Evolutionary conservation across 2,329 filamentous ascomycete genomes (phyloP), one percentile per base, ranked within the genome.

Genomic region (Fusarium xyrophilum): DNA sequence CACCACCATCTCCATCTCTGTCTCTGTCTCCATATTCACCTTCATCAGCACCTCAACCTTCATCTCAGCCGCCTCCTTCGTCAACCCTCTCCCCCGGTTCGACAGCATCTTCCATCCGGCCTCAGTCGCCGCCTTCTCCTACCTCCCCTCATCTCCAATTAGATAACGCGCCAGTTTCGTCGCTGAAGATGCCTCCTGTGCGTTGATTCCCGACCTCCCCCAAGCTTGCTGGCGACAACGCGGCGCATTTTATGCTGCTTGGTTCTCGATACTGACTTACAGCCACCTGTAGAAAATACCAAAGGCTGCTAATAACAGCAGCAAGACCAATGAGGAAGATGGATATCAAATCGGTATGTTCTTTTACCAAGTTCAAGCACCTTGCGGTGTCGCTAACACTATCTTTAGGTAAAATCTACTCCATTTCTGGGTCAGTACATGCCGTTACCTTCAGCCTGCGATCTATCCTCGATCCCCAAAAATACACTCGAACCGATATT

Each of bases 341-440:
- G 78, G 70, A 57, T 52, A 77, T 63, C 72, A 79, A 25, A 67
- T 76, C 71, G 82, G 82, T 84, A 78, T 71, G 82, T 60, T 48
- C 36, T 52, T 51, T 15, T 51, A 47, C 43, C 42, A 39, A 25
- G 38, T 48, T 67, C 44, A 52, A 57, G 39, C 50, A 66, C 55
- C 44, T 72, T 65, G 60, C 59, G 42, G 62, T 71, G 52, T 60
- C 64, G 62, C 73, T 77, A 66, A 77, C 73, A 61, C 60, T 50
- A 46, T 59, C 61, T 59, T 30, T 70, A 87, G 85, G 85, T 84
- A 87, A 86, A 82, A 86, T 88, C 79, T 88, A 83, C 80, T 88
- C 85, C 77, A 80, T 88, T 72, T 87, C 85, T 70, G 89, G 89
- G 85, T 88, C 73, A 79, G 84, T 85, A 69, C 66, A 38, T 42